phyloP scores from a whole-genome alignment of 2,329 filamentous ascomycete genomes.

The Nothomitra cinnamomea region DNA sequence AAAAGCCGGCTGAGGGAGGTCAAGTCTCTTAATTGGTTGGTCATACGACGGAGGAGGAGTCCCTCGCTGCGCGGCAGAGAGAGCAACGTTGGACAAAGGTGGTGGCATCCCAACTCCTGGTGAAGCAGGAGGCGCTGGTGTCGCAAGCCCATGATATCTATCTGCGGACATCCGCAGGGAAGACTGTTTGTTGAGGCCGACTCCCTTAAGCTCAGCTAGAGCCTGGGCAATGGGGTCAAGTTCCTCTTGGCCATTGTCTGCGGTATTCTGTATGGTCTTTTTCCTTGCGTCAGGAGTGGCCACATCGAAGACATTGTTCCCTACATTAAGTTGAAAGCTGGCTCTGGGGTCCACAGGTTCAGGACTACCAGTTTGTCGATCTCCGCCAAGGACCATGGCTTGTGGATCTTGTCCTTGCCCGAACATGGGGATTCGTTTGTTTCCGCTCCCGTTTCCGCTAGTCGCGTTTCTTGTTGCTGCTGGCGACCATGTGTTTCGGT shows the following conservation, averaged over 20 bases:
- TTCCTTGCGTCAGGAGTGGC: slow-evolving; percentile 48
- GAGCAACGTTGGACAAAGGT: slow-evolving; percentile 22
- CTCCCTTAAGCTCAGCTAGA: slow-evolving; percentile 79
- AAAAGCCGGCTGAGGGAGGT: slow-evolving; percentile 78
- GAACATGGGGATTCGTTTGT: slow-evolving; percentile 23
- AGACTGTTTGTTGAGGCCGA: slow-evolving; percentile 51
- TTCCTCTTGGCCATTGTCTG: slow-evolving; percentile 35
- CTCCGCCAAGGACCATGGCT: slow-evolving; percentile 10
- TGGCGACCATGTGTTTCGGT: slow-evolving; percentile 27
- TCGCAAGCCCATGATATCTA: slow-evolving; percentile 81
- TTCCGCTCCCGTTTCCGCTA: slow-evolving; percentile 21
- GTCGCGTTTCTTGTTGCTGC: slow-evolving; percentile 20
- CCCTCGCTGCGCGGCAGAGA: slow-evolving; percentile 44
- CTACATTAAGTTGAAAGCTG: slow-evolving; percentile 83
- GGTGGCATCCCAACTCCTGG: slow-evolving; percentile 23
- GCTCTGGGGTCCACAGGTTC: slow-evolving; percentile 83
- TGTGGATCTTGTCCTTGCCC: slow-evolving; percentile 24
- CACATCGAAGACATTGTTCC: slow-evolving; percentile 91
- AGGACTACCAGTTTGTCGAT: slow-evolving; percentile 45
- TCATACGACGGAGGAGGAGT: slow-evolving; percentile 84
- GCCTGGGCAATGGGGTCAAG: slow-evolving; percentile 82
- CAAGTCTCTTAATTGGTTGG: slow-evolving; percentile 56
- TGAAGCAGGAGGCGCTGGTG: slow-evolving; percentile 42
- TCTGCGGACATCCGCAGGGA: slow-evolving; percentile 83
- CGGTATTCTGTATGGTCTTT: not conserved